Percentiles rank a stretch among this genome's conserved stretches.
Conservation (phyloP, 2,329 filamentous ascomycete genomes). For the Fusarium kyushuense region DNA sequence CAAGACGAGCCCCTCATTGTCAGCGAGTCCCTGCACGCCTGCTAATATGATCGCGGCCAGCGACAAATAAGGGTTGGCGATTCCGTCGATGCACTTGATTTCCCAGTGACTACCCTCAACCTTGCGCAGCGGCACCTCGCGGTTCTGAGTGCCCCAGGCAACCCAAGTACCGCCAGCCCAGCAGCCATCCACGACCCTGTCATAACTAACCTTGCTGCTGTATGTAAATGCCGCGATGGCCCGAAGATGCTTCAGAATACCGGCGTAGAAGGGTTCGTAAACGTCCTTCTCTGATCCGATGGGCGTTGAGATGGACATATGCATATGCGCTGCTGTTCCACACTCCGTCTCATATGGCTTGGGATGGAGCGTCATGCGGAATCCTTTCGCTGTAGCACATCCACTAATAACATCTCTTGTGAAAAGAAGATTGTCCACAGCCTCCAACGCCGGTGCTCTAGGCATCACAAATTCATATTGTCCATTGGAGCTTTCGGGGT, state of each 20-base stretch:
- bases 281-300: slow-evolving; percentile 55
- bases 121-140: slow-evolving; percentile 78
- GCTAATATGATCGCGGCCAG: slow-evolving; percentile 52
- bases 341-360: slow-evolving; percentile 70
- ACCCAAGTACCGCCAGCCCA: slow-evolving; percentile 87
- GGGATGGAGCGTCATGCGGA: slow-evolving; percentile 79
- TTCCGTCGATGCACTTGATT: slow-evolving; percentile 80
- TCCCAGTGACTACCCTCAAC: slow-evolving; percentile 79
- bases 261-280: slow-evolving; percentile 77
- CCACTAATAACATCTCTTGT: slow-evolving; percentile 76
- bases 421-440: slow-evolving; percentile 78
- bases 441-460: slow-evolving; percentile 70
- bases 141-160: slow-evolving; percentile 84
- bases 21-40: slow-evolving; percentile 46
- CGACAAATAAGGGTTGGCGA: slow-evolving; percentile 82
- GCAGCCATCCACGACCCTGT: slow-evolving; percentile 72
- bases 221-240: slow-evolving; percentile 78
- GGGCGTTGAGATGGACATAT: slow-evolving; percentile 72
- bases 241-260: slow-evolving; percentile 74
- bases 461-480: slow-evolving; percentile 84
- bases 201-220: slow-evolving; percentile 75
- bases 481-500: slow-evolving; percentile 77
- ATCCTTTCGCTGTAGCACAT: slow-evolving; percentile 70
- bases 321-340: slow-evolving; percentile 76
- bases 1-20: slow-evolving; percentile 57